Percentiles rank a stretch among this genome's conserved stretches.
Conservation (phyloP, 1,284 basidiomycete species). For the Rhodofomes roseus region DNA sequence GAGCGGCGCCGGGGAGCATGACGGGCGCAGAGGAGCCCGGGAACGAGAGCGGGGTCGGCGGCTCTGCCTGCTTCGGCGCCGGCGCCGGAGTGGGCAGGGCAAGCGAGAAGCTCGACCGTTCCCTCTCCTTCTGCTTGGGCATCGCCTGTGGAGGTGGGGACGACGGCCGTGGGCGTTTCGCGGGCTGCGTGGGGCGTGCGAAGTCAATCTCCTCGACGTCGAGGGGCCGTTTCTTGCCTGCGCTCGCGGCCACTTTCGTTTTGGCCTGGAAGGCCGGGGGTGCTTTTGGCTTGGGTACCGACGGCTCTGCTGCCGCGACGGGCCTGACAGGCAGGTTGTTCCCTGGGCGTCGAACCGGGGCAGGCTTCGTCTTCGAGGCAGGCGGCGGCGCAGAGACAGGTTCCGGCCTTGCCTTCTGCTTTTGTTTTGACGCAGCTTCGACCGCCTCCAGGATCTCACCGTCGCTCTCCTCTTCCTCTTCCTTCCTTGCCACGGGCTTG, state of each 20-base stretch:
- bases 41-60: conserved; percentile 13
- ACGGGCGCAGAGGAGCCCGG: conserved; percentile 14
- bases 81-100: conserved; percentile 22
- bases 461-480: conserved; percentile 38
- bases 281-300: conserved; percentile 6
- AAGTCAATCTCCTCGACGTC: conserved; percentile 38
- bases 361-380: conserved; percentile 9
- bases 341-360: conserved; percentile 11
- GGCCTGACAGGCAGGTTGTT: conserved; percentile 29
- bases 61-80: conserved; percentile 12
- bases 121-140: conserved; percentile 3
- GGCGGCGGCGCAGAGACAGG: neutral
- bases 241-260: neutral
- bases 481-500: conserved; percentile 9
- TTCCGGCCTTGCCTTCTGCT: neutral
- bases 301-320: conserved; percentile 1
- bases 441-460: conserved; percentile 22
- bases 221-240: conserved; percentile 24
- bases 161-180: conserved; percentile 37
- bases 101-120: conserved; percentile 21
- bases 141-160: conserved; percentile 22
- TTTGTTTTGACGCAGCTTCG: neutral
- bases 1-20: conserved; percentile 10
- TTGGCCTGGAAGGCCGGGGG: neutral
- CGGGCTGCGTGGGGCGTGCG: conserved; percentile 25